These are phyloP conservation scores for Arctium minus DNA, from an alignment of 129 eudicot species.

Conservation along the genomic window DNA sequence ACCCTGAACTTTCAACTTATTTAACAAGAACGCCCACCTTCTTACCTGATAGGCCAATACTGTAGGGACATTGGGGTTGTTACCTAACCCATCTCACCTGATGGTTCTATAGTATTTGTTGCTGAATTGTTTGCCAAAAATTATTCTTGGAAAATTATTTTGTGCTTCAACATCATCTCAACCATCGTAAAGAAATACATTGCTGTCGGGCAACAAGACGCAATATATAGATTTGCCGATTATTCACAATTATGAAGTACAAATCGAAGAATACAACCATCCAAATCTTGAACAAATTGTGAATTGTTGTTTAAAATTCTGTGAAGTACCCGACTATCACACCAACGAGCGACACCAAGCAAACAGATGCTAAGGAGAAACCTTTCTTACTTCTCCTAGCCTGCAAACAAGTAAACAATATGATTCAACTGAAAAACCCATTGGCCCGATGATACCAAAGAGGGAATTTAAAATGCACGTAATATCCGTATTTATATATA, in stretches of 20 bases:
- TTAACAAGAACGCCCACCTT: not conserved
- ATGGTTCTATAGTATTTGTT: not conserved
- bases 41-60: not conserved
- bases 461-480: not conserved
- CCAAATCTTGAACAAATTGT: not conserved
- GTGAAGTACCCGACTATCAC: conserved; percentile 45
- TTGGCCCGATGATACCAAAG: not conserved
- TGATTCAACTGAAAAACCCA: not conserved
- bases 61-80: not conserved
- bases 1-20: not conserved
- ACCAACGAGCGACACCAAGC: conserved; percentile 57
- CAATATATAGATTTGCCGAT: not conserved
- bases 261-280: conserved; percentile 3
- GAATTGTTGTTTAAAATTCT: conserved; percentile 29
- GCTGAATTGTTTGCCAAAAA: not conserved
- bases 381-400: conserved; percentile 48
- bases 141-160: not conserved
- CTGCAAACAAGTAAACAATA: conserved; percentile 21
- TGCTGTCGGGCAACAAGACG: not conserved
- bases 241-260: not conserved
- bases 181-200: not conserved
- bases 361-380: conserved; percentile 49
- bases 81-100: not conserved
- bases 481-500: not conserved
- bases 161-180: not conserved